Evolutionary conservation across 1,284 basidiomycete species (phyloP).

Genomic region (Ustilago lituana): DNA sequence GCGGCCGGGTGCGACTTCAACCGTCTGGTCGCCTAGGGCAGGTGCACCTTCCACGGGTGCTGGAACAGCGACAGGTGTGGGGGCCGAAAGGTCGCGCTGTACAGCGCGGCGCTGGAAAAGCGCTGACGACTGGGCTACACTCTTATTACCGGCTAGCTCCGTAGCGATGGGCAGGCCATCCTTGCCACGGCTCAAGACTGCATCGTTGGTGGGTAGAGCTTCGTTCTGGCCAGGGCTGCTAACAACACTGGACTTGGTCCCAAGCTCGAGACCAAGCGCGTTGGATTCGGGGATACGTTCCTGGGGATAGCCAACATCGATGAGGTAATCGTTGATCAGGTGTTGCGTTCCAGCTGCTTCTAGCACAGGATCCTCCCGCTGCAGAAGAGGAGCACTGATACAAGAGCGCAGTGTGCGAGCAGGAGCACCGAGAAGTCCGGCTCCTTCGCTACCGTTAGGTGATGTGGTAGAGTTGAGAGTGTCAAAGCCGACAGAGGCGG

Average conservation of each 20-base stretch:
- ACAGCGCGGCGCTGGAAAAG: constrained; percentile 53
- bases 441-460: not conserved
- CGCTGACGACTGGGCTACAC: constrained; percentile 33
- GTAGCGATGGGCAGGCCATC: constrained; percentile 4
- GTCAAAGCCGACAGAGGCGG: constrained; percentile 9
- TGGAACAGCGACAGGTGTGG: constrained; percentile 44
- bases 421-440: constrained; percentile 20
- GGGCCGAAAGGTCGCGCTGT: constrained; percentile 44
- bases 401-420: constrained; percentile 37
- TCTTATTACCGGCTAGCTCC: constrained; percentile 17
- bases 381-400: constrained; percentile 47
- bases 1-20: constrained; percentile 17
- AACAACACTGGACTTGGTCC: constrained; percentile 7
- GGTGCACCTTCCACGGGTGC: constrained; percentile 3
- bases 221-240: constrained; percentile 14
- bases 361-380: constrained; percentile 33
- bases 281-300: constrained; percentile 31
- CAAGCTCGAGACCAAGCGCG: constrained; percentile 31
- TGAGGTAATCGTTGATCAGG: constrained; percentile 46
- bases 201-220: not conserved
- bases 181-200: constrained; percentile 17
- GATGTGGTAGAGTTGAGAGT: constrained; percentile 14
- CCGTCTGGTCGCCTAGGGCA: constrained; percentile 2
- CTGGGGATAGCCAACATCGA: constrained; percentile 41
- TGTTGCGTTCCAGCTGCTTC: constrained; percentile 25